Base-by-base conservation (phyloP, 2,329 filamentous ascomycete genomes). In the Hawksworthiomyces lignivorus region DNA sequence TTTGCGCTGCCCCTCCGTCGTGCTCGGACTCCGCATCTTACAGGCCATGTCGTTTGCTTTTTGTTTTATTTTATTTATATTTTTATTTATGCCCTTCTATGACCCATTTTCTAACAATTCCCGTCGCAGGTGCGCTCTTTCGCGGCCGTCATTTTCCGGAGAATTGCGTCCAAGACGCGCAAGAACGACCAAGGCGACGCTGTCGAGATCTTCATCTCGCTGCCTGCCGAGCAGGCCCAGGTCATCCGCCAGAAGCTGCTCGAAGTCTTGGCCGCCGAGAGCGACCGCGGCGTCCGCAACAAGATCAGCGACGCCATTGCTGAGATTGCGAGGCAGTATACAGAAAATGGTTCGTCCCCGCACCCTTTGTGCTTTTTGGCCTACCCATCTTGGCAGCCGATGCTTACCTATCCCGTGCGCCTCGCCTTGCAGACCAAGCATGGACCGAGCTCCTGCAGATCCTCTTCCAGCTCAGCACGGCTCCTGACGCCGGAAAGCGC, bases 281-380 rank as follows among this genome's bases (percentile, higher is more conserved):
- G 76, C 18, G 77, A 84, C 48, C 75, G 80, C 48, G 70, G 77
- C 29, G 85, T 95, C 35, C 77, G 92, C 55, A 92, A 95, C 68
- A 98, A 98, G 65, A 85, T 97, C 59, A 92, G 89, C 54, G 92
- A 98, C 65, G 88, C 90, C n/a, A 85, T 97, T 48, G 92, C 92
- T 19, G 92, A 98, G 65, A 74, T 98, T 47, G 92, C 90, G 33
- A 80, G 92, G 56, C 88, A 98, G 67, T 96, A 96, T 64, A 84
- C 86, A 33, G 92, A 97, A 55, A 87, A 84, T 56, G 82, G 87
- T 94, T 73, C 62, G 81, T 68, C 43, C 29, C 28, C 14, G 20
- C 15, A 26, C 4, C 12, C 11, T 18, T 40, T 32, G 18, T 33
- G 11, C 38, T 36, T 18, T 30, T 14, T 24, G 7, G 19, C 12